A percentile compares a stretch with the other conserved stretches of the same genome.
phyloP scores from a whole-genome alignment of 2,329 filamentous ascomycete genomes.

The Curvularia sp. region DNA sequence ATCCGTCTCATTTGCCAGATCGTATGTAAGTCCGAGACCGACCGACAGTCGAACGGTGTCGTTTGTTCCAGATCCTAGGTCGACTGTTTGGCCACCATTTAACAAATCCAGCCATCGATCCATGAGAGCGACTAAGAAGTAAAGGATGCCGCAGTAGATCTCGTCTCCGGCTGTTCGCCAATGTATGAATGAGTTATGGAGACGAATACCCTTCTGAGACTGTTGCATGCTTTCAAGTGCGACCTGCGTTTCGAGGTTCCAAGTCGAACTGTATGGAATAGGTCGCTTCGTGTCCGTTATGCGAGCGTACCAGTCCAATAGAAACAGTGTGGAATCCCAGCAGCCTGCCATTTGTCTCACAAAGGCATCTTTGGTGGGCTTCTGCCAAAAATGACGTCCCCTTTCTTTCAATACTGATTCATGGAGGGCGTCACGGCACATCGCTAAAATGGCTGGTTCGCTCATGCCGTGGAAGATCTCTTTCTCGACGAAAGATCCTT shows the following conservation, averaged over 20 bases:
- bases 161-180: constrained; percentile 65
- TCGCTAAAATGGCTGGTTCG: constrained; percentile 58
- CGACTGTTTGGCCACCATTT: constrained; percentile 54
- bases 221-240: constrained; percentile 61
- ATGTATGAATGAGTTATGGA: constrained; percentile 65
- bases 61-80: constrained; percentile 30
- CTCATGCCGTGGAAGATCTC: constrained; percentile 56
- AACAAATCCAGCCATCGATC: constrained; percentile 63
- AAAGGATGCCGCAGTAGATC: constrained; percentile 62
- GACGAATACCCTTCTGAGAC: constrained; percentile 62
- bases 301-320: constrained; percentile 62
- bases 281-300: constrained; percentile 58
- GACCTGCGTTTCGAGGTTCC: constrained; percentile 65
- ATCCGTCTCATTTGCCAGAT: constrained; percentile 22
- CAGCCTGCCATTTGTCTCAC: constrained; percentile 60
- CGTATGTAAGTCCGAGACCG: not conserved
- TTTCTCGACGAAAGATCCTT: constrained; percentile 32
- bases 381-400: constrained; percentile 54
- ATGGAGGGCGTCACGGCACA: constrained; percentile 57
- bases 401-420: constrained; percentile 57
- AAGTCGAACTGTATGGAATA: constrained; percentile 63
- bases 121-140: constrained; percentile 63
- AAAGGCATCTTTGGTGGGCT: constrained; percentile 54
- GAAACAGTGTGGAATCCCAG: constrained; percentile 62
- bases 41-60: not conserved